Conservation (phyloP, 2,329 filamentous ascomycete genomes). For the Exophiala aquamarina region DNA sequence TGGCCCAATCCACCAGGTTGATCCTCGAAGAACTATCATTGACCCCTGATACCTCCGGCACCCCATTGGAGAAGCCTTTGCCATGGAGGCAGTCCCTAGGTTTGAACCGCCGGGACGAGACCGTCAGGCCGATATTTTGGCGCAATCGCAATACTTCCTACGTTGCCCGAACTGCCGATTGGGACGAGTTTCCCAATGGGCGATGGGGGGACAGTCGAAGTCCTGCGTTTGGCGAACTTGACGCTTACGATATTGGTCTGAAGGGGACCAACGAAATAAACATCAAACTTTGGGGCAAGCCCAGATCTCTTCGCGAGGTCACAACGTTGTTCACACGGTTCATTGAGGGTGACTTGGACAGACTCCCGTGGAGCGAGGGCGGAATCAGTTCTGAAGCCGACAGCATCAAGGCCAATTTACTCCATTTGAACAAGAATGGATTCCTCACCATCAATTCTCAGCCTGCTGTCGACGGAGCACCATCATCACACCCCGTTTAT, state of each 20-base stretch:
- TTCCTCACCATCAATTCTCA: conserved; percentile 97
- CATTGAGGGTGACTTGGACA: conserved; percentile 75
- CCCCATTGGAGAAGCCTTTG: conserved; percentile 81
- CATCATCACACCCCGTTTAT: conserved; percentile 80
- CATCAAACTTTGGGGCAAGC: conserved; percentile 90
- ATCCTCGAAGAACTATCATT: conserved; percentile 86
- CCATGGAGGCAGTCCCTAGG: conserved; percentile 96
- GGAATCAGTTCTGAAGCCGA: conserved; percentile 81
- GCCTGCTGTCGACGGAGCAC: conserved; percentile 86
- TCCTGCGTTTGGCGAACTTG: conserved; percentile 91
- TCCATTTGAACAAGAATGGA: conserved; percentile 80
- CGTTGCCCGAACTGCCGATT: conserved; percentile 90
- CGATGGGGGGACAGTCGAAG: conserved; percentile 97
- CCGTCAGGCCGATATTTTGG: conserved; percentile 98
- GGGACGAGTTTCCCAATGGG: conserved; percentile 98
- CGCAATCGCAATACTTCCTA: conserved; percentile 96
- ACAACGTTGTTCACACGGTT: conserved; percentile 82
- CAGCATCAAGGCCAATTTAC: conserved; percentile 71
- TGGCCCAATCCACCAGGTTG: conserved; percentile 91
- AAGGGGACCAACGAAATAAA: conserved; percentile 96
- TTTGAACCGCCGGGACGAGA: conserved; percentile 83
- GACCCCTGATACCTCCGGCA: conserved; percentile 68
- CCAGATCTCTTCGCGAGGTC: conserved; percentile 75
- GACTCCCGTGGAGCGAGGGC: conserved; percentile 90
- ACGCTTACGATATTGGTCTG: conserved; percentile 89